phyloP scores from a whole-genome alignment of 129 eudicot species.

The Flaveria trinervia region DNA sequence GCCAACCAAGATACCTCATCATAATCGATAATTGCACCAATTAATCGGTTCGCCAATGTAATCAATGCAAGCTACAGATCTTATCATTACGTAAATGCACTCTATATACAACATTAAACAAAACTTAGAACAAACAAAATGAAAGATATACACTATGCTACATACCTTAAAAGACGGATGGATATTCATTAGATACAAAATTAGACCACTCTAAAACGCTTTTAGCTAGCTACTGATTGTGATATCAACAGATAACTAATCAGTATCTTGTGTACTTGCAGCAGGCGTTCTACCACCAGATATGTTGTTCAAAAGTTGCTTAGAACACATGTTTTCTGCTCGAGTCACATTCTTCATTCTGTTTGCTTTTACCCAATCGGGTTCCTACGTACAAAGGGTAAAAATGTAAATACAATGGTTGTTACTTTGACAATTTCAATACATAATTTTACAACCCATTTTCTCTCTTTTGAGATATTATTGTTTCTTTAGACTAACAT shows the following conservation, averaged over 20 bases:
- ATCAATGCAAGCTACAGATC: background rate
- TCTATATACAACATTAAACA: slow-evolving; percentile 2
- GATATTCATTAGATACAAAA: slow-evolving; percentile 8
- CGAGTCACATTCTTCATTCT: slow-evolving; percentile 79
- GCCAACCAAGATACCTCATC: no score
- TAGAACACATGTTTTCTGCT: slow-evolving; percentile 75
- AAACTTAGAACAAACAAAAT: background rate
- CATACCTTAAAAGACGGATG: background rate
- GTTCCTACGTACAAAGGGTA: slow-evolving; percentile 54
- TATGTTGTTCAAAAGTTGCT: slow-evolving; percentile 68
- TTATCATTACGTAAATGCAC: background rate
- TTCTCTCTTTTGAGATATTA: no score
- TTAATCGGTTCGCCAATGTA: no score
- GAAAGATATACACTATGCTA: background rate
- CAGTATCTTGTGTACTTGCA: background rate
- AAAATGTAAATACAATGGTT: background rate
- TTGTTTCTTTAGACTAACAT: no score
- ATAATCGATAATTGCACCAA: no score
- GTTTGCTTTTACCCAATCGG: slow-evolving; percentile 89
- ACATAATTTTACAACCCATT: no score
- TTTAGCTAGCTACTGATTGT: background rate
- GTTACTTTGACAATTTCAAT: background rate
- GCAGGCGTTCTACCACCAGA: slow-evolving; percentile 42
- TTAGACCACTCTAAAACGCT: background rate
- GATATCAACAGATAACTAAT: background rate